These are phyloP conservation scores for Leccinum fibrillosum DNA, from an alignment of 768 basidiomycete species.

Conservation along the genomic window DNA sequence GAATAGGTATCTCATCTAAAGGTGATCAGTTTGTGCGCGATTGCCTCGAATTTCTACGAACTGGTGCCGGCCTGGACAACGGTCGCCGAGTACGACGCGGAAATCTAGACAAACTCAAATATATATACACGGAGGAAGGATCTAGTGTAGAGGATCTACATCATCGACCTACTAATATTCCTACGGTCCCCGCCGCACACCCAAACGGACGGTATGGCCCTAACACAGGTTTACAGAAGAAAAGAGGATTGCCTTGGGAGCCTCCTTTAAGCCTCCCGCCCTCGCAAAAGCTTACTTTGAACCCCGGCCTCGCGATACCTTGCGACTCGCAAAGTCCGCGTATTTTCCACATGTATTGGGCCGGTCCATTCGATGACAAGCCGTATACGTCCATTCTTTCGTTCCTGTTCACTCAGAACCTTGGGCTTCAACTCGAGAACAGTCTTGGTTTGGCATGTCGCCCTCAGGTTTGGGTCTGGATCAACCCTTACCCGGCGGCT, in stretches of 20 bases:
- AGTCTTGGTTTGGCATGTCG: conserved; percentile 52
- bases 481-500: conserved; percentile 91
- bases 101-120: conserved; percentile 71
- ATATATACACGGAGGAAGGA: conserved; percentile 65
- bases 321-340: conserved; percentile 80
- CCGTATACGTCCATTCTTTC: conserved; percentile 91
- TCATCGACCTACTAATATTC: conserved; percentile 6
- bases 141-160: conserved; percentile 16
- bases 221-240: conserved; percentile 55
- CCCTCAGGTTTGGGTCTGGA: conserved; percentile 95
- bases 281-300: conserved; percentile 42
- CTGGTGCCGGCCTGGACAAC: conserved; percentile 83
- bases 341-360: conserved; percentile 96
- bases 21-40: conserved; percentile 82
- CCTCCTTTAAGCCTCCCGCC: conserved; percentile 45
- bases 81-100: conserved; percentile 70
- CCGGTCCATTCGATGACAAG: conserved; percentile 94
- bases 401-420: conserved; percentile 91
- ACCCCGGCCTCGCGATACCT: conserved; percentile 37
- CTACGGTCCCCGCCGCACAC: conserved; percentile 22
- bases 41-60: conserved; percentile 84
- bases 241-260: conserved; percentile 60
- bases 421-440: conserved; percentile 63
- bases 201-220: conserved; percentile 39
- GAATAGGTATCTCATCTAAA: neutral